Conservation (phyloP, 2,329 filamentous ascomycete species). For the Paraconiothyrium sp. region DNA sequence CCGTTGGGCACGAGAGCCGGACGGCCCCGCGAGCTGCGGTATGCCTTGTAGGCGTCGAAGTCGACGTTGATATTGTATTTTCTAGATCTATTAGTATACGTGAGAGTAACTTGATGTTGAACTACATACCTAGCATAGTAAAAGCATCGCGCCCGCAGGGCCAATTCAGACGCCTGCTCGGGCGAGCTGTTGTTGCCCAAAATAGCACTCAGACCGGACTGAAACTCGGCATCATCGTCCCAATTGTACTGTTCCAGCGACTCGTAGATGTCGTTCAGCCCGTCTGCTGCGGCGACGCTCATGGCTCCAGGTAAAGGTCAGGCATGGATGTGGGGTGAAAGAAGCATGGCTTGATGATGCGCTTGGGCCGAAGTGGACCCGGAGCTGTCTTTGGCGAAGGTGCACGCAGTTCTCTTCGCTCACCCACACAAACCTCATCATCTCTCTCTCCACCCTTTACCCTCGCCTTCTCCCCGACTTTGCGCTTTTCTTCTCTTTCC, state of each 20-base stretch:
- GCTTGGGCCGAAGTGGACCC: constrained; percentile 21
- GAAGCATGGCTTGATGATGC: not conserved
- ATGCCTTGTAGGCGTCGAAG: constrained; percentile 73
- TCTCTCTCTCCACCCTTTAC: constrained; percentile 22
- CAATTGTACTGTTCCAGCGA: constrained; percentile 74
- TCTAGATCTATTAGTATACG: constrained; percentile 30
- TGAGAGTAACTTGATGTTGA: not conserved
- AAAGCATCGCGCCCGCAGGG: constrained; percentile 74
- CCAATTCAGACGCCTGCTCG: constrained; percentile 65
- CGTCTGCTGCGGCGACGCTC: constrained; percentile 35
- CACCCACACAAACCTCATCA: constrained; percentile 19
- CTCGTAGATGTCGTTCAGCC: constrained; percentile 58
- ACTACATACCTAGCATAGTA: constrained; percentile 65
- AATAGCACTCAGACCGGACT: constrained; percentile 72
- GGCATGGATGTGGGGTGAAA: constrained; percentile 22
- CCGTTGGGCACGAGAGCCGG: constrained; percentile 33
- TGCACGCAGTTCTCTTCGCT: constrained; percentile 19
- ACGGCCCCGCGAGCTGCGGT: constrained; percentile 57
- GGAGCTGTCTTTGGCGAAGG: constrained; percentile 23
- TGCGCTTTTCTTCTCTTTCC: constrained; percentile 30
- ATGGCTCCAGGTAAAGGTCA: constrained; percentile 26
- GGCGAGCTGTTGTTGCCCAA: constrained; percentile 66
- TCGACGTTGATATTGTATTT: constrained; percentile 64
- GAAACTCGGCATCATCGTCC: constrained; percentile 73
- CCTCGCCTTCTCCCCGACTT: constrained; percentile 21